Percentiles rank a stretch among this genome's conserved stretches.
These are phyloP conservation scores for Raphanus sativus DNA, from an alignment of 345 rosid species.

Conservation along the genomic window DNA sequence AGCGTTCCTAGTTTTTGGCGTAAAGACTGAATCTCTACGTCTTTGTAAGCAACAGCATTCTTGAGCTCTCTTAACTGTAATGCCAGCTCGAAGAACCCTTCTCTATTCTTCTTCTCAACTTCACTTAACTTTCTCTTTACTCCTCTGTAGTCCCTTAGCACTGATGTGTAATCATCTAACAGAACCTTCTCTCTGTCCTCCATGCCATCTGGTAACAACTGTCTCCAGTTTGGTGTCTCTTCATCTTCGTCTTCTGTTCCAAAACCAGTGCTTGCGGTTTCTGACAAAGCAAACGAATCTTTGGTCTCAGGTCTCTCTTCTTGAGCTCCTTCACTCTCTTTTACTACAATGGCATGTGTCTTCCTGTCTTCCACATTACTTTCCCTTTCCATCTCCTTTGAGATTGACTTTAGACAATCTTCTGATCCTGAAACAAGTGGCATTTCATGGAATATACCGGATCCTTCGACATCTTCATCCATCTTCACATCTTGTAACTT, in stretches of 20 bases:
- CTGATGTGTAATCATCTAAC: constrained; percentile 59
- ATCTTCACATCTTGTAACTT: constrained; percentile 54
- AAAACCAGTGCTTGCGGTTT: constrained; percentile 40
- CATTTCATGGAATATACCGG: constrained; percentile 31
- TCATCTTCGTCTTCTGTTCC: constrained; percentile 51
- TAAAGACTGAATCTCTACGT: constrained; percentile 63
- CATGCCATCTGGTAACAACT: constrained; percentile 55
- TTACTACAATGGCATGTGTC: constrained; percentile 4
- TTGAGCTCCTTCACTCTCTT: constrained; percentile 26
- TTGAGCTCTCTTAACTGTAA: constrained; percentile 74
- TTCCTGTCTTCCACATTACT: constrained; percentile 17
- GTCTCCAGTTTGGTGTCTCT: constrained; percentile 62
- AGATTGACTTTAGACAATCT: constrained; percentile 13
- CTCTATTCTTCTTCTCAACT: constrained; percentile 76
- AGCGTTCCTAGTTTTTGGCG: constrained; percentile 39
- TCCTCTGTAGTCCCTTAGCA: constrained; percentile 65
- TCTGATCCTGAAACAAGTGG: constrained; percentile 23
- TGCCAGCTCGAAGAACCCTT: constrained; percentile 67
- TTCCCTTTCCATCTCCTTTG: constrained; percentile 15
- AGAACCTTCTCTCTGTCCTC: constrained; percentile 75
- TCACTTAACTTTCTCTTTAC: constrained; percentile 68
- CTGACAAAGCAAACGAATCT: constrained; percentile 36
- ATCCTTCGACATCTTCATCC: constrained; percentile 51
- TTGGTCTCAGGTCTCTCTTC: constrained; percentile 46
- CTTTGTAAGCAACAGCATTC: constrained; percentile 52